Evolutionary conservation across 768 basidiomycete genomes (phyloP), one percentile per base, ranked within the genome.

Genomic region (Boletus patriciae): DNA sequence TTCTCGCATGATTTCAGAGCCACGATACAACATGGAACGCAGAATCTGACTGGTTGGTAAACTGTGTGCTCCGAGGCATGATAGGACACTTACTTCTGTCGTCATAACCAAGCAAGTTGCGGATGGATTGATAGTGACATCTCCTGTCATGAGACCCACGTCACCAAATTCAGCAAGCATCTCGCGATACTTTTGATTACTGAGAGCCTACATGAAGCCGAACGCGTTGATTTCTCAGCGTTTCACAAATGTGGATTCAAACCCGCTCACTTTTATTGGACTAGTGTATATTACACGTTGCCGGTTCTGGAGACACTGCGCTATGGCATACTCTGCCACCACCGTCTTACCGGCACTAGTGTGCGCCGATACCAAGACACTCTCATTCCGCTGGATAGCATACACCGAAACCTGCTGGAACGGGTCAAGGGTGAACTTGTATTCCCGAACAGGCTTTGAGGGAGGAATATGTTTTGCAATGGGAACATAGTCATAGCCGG

Each of bases 261-360:
- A 52, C 61, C 68, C 40, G 80, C 84, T 68, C 74, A 94, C 96
- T 85, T 99, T 99, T 77, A 99, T 99, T 53, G 97, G 97, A 82
- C 92, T 94, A 23, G 97, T 99, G 76, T 99, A 99, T 59, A 98
- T 97, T 65, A 98, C 96, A 72, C 97, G 82, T 75, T 97, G 92
- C 68, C 93, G 94, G 68, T 90, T 87, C 73, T 86, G 87, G 65
- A 99, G 77, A 80, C 92, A 95, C 71, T 94, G 92, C 0, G 97
- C 97, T 69, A 99, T 98, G 45, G 97, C 97, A 74, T 98, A 99
- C 78, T 99, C 97, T 45, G 97, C 97, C 58, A 99, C 97, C 60
- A 98, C 97, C 3, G 97, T 99, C 77, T 99, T 99, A 67, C 97
- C 97, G 36, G 97, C 97, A 74, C 92, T 95, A 6, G 97, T 99